Evolutionary conservation across 371 early-diverging fungal genomes (phyloP).

Genomic region (Dichotomocladium elegans): DNA sequence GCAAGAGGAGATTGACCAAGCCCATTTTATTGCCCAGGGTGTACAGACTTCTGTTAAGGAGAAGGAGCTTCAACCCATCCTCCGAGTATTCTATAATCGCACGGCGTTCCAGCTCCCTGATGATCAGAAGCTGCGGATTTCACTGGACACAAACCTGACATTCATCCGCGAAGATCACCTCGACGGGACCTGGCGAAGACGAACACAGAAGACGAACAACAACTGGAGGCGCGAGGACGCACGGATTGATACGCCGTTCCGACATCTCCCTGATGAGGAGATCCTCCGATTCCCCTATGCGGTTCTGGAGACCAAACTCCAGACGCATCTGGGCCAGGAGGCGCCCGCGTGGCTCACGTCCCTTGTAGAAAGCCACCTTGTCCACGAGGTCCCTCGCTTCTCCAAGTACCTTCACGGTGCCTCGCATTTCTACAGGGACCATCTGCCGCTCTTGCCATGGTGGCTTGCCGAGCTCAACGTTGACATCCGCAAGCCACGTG

Average conservation of each 20-base stretch:
- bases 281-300: constrained; percentile 28
- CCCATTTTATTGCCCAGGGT: constrained; percentile 64
- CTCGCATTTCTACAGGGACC: constrained; percentile 16
- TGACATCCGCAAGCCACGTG: constrained; percentile 38
- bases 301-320: constrained; percentile 49
- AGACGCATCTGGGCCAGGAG: constrained; percentile 81
- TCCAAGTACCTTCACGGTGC: constrained; percentile 96
- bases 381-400: constrained; percentile 96
- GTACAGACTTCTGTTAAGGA: constrained; percentile 64
- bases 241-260: constrained; percentile 82
- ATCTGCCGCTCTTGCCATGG: constrained; percentile 15
- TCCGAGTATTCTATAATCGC: constrained; percentile 90
- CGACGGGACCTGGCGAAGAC: constrained; percentile 48
- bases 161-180: constrained; percentile 82
- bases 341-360: constrained; percentile 92
- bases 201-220: constrained; percentile 60
- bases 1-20: constrained; percentile 64
- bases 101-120: constrained; percentile 96
- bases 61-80: constrained; percentile 71
- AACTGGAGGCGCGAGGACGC: constrained; percentile 91
- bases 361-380: constrained; percentile 79
- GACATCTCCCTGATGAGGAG: constrained; percentile 70
- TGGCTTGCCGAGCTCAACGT: constrained; percentile 43
- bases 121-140: constrained; percentile 87
- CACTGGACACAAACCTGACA: constrained; percentile 89